A percentile compares a stretch with the other conserved stretches of the same genome.
Evolutionary conservation across 2,329 filamentous ascomycete genomes (phyloP).

Genomic region (Epichloe brachyelytri): DNA sequence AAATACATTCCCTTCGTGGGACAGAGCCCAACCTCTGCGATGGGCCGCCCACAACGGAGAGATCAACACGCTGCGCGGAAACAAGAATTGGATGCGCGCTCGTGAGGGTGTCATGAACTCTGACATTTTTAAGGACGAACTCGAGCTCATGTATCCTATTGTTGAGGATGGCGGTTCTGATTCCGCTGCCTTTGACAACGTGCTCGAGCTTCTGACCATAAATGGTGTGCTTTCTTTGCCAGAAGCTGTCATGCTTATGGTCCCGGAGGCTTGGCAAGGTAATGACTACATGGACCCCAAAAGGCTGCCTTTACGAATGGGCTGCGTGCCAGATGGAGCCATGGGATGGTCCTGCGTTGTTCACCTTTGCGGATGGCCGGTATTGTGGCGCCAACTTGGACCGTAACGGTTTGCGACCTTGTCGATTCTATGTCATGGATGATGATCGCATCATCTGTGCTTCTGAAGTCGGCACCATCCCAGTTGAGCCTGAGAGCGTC

Average conservation of each 20-base stretch:
- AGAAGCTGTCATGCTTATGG: constrained; percentile 97
- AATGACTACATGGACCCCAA: constrained; percentile 84
- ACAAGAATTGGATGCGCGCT: constrained; percentile 99
- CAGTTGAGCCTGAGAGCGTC: constrained; percentile 78
- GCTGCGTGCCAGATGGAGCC: constrained; percentile 98
- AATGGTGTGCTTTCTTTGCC: constrained; percentile 92
- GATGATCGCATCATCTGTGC: constrained; percentile 96
- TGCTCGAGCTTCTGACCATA: constrained; percentile 83
- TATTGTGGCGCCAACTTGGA: constrained; percentile 97
- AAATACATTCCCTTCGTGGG: constrained; percentile 97
- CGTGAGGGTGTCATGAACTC: constrained; percentile 92
- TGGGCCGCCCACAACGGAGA: constrained; percentile 99
- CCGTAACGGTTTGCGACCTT: constrained; percentile 87
- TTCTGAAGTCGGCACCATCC: constrained; percentile 89
- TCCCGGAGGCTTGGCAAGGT: constrained; percentile 95
- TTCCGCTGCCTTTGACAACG: constrained; percentile 94
- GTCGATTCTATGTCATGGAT: constrained; percentile 92
- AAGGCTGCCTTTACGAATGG: constrained; percentile 97
- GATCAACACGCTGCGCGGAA: constrained; percentile 92
- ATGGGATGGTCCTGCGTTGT: constrained; percentile 92
- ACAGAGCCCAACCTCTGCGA: constrained; percentile 86
- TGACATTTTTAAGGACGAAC: constrained; percentile 80
- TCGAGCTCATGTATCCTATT: constrained; percentile 83
- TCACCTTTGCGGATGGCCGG: constrained; percentile 91
- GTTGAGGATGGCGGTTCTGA: constrained; percentile 95